Evolutionary conservation across 768 basidiomycete genomes (phyloP), one percentile per base, ranked within the genome.

Genomic region (Mycena olivaceomarginata): DNA sequence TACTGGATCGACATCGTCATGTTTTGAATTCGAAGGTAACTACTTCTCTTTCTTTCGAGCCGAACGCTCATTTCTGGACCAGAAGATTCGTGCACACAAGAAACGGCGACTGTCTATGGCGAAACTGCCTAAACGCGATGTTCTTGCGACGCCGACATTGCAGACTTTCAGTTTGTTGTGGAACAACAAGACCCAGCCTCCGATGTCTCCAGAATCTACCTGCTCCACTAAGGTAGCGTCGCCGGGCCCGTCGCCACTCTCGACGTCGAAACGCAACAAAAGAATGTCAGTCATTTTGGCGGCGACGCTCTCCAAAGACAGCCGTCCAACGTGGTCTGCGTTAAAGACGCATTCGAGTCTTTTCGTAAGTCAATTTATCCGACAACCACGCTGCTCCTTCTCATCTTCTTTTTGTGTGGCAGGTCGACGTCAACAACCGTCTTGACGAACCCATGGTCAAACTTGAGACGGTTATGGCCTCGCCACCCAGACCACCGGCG

Each of bases 311-410:
- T 77, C 75, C 0, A 78, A 70, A 31, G 51, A 79, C 41, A 60
- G 53, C 51, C 62, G 69, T n/a, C 65, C 77, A 45, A 43, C 73
- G 20, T 69, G 70, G 70, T 79, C 77, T 25, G 63, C 75, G 40
- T 73, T 79, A 39, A 81, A 81, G 71, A 76, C 78, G 15, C 57
- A 78, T 66, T 81, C 80, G 20, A 81, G 78, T 22, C 76, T 79
- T 68, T 81, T 75, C 56, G 80, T 81, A 25, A 57, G 76, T 40
- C 18, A 31, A 40, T 63, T 22, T 57, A 18, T 15, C 25, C 13
- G 22, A n/a, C 31, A 1, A 18, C 12, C n/a, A 9, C 25, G 51
- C 8, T n/a, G 18, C n/a, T 53, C 51, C 7, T 53, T 53, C 15
- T 51, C 12, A 51, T 46, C 56, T 65, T 60, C 48, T 40, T 46